Evolutionary conservation across 805 yeast genomes (phyloP).

Genomic region (Saccharomycopsis selenospora): DNA sequence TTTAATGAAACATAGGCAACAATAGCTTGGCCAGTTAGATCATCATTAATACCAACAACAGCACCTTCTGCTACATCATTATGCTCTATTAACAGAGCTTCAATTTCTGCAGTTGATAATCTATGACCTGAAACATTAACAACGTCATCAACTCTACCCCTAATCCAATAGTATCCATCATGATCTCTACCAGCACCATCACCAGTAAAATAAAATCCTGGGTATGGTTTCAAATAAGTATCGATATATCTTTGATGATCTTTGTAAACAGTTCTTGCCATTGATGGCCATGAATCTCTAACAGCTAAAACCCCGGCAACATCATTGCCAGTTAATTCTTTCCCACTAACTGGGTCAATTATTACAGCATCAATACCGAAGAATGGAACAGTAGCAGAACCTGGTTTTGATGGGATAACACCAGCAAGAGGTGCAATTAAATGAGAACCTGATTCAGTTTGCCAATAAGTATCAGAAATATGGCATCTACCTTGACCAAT

Average conservation of each 20-base stretch:
- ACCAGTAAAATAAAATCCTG: conserved; percentile 92
- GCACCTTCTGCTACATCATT: conserved; percentile 84
- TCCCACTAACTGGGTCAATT: conserved; percentile 89
- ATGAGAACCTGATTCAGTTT: conserved; percentile 96
- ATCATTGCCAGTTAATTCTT: conserved; percentile 75
- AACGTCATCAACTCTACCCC: conserved; percentile 98
- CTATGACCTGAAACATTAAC: conserved; percentile 98
- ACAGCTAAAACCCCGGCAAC: conserved; percentile 96
- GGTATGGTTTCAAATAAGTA: conserved; percentile 88
- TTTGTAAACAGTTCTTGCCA: conserved; percentile 91
- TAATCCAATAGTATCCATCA: conserved; percentile 96
- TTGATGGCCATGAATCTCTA: conserved; percentile 94
- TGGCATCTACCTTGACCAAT: conserved; percentile 88
- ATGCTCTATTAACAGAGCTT: conserved; percentile 80
- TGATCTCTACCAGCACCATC: conserved; percentile 98
- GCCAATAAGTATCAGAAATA: conserved; percentile 97
- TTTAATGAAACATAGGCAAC: conserved; percentile 89
- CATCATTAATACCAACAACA: conserved; percentile 93
- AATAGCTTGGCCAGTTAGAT: conserved; percentile 95
- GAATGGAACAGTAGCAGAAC: conserved; percentile 94
- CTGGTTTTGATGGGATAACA: conserved; percentile 91
- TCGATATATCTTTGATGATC: conserved; percentile 83
- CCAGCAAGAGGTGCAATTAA: conserved; percentile 94
- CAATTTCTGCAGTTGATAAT: conserved; percentile 97
- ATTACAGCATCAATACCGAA: conserved; percentile 89